A percentile compares a stretch with the other conserved stretches of the same genome.
phyloP scores from a whole-genome alignment of 2,329 filamentous ascomycete species.

The Cercospora zeae-maydis region DNA sequence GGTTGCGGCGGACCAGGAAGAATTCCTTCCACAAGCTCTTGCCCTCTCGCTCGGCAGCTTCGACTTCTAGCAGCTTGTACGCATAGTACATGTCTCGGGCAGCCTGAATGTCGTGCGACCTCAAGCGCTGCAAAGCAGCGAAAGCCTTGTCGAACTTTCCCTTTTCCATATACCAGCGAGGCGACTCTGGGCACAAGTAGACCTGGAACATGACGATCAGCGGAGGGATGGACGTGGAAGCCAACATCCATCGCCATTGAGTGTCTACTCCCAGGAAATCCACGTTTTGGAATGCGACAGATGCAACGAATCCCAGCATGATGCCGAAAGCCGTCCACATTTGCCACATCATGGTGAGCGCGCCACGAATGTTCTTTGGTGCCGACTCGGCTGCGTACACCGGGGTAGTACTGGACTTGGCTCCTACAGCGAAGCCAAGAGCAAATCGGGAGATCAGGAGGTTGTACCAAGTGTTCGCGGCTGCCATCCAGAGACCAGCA shows the following conservation, averaged over 20 bases:
- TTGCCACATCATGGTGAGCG: conserved; percentile 48
- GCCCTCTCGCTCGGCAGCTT: conserved; percentile 34
- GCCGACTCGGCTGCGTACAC: conserved; percentile 42
- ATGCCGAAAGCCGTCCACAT: conserved; percentile 45
- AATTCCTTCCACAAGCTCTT: conserved; percentile 41
- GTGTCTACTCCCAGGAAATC: conserved; percentile 26
- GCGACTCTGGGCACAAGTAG: conserved; percentile 45
- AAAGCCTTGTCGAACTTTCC: conserved; percentile 39
- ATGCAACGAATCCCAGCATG: conserved; percentile 44
- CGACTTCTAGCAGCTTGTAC: conserved; percentile 36
- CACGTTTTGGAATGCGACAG: conserved; percentile 38
- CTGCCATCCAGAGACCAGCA: conserved; percentile 59
- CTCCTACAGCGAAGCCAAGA: conserved; percentile 56
- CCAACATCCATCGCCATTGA: conserved; percentile 33
- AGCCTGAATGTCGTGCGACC: conserved; percentile 38
- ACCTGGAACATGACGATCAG: conserved; percentile 34
- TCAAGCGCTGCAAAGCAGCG: conserved; percentile 35
- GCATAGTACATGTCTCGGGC: conserved; percentile 43
- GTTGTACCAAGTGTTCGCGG: conserved; percentile 68
- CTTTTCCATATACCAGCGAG: conserved; percentile 41
- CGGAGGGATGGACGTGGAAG: conserved; percentile 41
- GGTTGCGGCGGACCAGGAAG: conserved; percentile 33
- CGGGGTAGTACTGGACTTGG: conserved; percentile 40
- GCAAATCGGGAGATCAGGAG: conserved; percentile 67
- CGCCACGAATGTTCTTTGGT: conserved; percentile 41